Conservation (phyloP, 495 filamentous ascomycete species). For the Lepidopterella palustris region DNA sequence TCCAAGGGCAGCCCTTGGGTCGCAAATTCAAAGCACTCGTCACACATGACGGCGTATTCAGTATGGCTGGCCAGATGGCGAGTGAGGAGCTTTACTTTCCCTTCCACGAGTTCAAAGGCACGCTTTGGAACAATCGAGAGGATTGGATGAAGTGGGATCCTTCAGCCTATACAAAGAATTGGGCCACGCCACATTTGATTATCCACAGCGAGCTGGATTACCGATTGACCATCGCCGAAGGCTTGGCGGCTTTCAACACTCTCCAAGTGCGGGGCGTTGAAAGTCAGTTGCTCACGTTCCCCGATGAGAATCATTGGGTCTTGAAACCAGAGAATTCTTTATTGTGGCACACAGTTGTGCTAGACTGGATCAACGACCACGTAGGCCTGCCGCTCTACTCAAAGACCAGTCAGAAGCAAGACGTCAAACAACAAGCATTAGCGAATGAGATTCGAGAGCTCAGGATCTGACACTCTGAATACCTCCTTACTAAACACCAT, state of each 20-base stretch:
- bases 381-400: constrained; percentile 45
- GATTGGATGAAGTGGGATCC: constrained; percentile 83
- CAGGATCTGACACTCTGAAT: background rate
- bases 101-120: constrained; percentile 72
- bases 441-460: background rate
- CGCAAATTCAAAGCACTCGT: constrained; percentile 85
- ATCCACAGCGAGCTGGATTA: constrained; percentile 94
- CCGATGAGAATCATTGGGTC: constrained; percentile 84
- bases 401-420: constrained; percentile 10
- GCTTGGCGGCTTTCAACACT: constrained; percentile 81
- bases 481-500: too few relatives aligned
- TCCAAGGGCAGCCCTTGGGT: constrained; percentile 61
- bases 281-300: constrained; percentile 73
- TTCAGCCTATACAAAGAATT: constrained; percentile 56
- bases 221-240: constrained; percentile 74
- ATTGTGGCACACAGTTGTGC: constrained; percentile 82
- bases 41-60: constrained; percentile 86
- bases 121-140: constrained; percentile 64
- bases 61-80: constrained; percentile 63
- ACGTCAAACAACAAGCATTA: background rate
- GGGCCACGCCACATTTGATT: constrained; percentile 81
- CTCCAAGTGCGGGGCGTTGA: constrained; percentile 67
- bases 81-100: constrained; percentile 89
- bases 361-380: constrained; percentile 85
- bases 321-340: constrained; percentile 85